Conservation (phyloP, 345 rosid genomes). For the Carallia pectinifolia region DNA sequence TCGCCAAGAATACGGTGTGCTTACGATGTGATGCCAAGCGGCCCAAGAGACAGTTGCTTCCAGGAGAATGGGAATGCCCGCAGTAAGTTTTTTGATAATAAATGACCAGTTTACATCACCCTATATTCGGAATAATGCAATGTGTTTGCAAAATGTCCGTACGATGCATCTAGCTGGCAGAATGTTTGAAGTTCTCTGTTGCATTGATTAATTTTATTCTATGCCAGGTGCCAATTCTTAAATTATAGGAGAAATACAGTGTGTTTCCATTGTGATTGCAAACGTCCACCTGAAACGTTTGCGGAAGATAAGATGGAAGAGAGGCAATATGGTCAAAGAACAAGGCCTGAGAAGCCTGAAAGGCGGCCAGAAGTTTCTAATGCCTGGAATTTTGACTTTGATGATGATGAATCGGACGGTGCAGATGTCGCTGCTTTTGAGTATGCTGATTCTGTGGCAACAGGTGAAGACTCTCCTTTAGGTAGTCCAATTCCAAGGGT, state of each 20-base stretch:
- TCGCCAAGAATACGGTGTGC: conserved; percentile 89
- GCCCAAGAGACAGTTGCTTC: conserved; percentile 94
- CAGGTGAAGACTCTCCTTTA: conserved; percentile 29
- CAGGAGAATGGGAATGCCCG: conserved; percentile 99
- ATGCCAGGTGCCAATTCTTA: conserved; percentile 91
- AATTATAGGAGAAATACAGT: conserved; percentile 90
- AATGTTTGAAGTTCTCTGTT: neutral
- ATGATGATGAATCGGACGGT: conserved; percentile 96
- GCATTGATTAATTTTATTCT: conserved; percentile 23
- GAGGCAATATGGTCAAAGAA: conserved; percentile 38
- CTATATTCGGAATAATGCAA: neutral
- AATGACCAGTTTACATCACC: neutral
- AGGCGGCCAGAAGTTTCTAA: conserved; percentile 61
- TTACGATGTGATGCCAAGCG: conserved; percentile 97
- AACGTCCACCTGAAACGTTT: conserved; percentile 81
- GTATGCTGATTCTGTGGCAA: conserved; percentile 63
- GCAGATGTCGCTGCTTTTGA: conserved; percentile 94
- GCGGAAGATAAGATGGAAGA: conserved; percentile 57
- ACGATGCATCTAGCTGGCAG: neutral
- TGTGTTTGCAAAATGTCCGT: neutral
- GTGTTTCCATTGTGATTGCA: conserved; percentile 97
- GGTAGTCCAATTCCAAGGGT: conserved; percentile 19
- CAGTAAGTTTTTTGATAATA: conserved; percentile 55
- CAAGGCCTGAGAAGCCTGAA: conserved; percentile 43
- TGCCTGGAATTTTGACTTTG: conserved; percentile 97